Base-by-base conservation (phyloP, 2,329 filamentous ascomycete species). In the Fusarium sp. region DNA sequence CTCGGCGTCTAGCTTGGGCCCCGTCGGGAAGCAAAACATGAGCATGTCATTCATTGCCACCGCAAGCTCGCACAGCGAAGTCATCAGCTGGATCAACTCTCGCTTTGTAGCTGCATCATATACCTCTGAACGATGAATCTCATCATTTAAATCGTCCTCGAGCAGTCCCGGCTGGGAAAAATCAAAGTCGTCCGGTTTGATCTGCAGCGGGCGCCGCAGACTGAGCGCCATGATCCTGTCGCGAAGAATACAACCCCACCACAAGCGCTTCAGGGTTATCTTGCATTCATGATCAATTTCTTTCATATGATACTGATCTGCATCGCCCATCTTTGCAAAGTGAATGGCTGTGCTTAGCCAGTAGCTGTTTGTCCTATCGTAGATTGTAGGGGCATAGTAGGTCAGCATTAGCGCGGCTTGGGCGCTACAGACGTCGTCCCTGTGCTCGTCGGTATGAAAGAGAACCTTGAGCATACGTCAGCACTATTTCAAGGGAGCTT, bases 181-280 rank as follows among this genome's bases (percentile, higher is more conserved):
- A 60, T 86, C 80, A 60, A 86, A 84, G 61, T 84, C 81, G 1
- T 78, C 76, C 1, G 81, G 78, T 1, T 83, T 83, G 57, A 87
- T 81, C 61, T 86, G 84, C 15, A 85, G 78, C 50, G 80, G 80
- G 13, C 84, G 80, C 12, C 85, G 82, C 47, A 87, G 78, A 5
- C 83, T 83, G 9, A 88, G 78, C 6, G 82, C 79, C 40, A 88
- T 69, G 43, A 85, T 82, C 40, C 85, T 80, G 71, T 88, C 85
- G 16, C 86, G 82, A 11, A 87, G 76, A 37, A 87, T 78, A 60
- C 85, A 86, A 62, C 84, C 85, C 85, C 86, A 87, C 85, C 85
- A 87, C 6, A 88, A 75, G 1, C 86, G 78, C 73, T 87, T 87
- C 11, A 83, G 78, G 7, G 78, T 74, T 18, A 11, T 7, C 44